Conservation (phyloP, 176 grass and related monocot species). For the Eleusine coracana region DNA sequence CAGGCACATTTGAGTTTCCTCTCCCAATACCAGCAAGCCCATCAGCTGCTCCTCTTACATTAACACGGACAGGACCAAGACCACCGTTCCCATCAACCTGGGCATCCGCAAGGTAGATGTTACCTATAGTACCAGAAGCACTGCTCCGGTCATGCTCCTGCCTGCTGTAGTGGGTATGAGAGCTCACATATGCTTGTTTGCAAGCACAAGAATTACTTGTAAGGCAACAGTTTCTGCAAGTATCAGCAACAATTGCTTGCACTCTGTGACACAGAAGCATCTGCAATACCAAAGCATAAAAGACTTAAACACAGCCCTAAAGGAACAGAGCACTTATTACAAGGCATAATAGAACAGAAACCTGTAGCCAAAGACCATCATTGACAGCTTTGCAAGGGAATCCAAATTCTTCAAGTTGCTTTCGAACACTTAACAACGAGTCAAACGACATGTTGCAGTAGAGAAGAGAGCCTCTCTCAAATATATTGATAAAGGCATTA, state of each 20-base stretch:
- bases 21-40: conserved; percentile 93
- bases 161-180: conserved; percentile 79
- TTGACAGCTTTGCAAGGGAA: conserved; percentile 99
- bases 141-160: conserved; percentile 81
- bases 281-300: conserved; percentile 62
- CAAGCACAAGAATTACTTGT: conserved; percentile 84
- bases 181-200: conserved; percentile 81
- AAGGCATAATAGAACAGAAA: conserved; percentile 37
- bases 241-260: conserved; percentile 86
- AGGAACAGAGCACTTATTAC: conserved; percentile 26
- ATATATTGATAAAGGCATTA: conserved; percentile 94
- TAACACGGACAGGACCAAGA: conserved; percentile 76
- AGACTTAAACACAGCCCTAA: conserved; percentile 33
- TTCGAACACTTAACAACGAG: conserved; percentile 81
- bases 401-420: conserved; percentile 96
- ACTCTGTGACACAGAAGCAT: conserved; percentile 93
- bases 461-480: conserved; percentile 93
- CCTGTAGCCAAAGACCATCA: conserved; percentile 99
- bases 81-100: conserved; percentile 75
- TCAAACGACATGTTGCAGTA: conserved; percentile 99
- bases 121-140: conserved; percentile 67
- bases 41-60: conserved; percentile 88
- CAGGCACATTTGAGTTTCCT: conserved; percentile 74
- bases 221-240: conserved; percentile 95
- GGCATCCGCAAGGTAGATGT: conserved; percentile 72